Evolutionary conservation across 1,284 basidiomycete genomes (phyloP).

Genomic region (Exobasidium rhododendri): DNA sequence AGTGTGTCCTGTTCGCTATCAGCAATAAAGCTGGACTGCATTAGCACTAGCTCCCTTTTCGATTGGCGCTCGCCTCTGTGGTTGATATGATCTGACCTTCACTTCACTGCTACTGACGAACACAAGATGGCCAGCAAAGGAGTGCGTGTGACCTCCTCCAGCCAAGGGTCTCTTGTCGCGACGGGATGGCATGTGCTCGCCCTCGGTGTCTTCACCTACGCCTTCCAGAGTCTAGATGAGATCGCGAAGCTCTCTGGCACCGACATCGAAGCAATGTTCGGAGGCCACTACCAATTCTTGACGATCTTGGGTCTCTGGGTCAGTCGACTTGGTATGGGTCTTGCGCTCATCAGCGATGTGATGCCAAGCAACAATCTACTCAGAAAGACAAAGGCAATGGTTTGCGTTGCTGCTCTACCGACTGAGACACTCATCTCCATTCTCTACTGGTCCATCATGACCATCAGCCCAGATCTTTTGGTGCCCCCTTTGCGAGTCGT

Average conservation of each 20-base stretch:
- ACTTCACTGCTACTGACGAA: no score
- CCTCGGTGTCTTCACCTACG: background rate
- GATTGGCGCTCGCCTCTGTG: no score
- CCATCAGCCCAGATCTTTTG: conserved; percentile 29
- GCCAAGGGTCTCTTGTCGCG: no score
- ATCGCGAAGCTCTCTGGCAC: background rate
- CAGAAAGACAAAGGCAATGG: conserved; percentile 16
- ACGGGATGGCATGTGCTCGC: conserved; percentile 1
- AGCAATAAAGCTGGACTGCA: no score
- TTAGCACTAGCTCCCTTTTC: no score
- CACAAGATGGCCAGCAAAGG: no score
- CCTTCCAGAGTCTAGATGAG: background rate
- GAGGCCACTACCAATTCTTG: conserved; percentile 17
- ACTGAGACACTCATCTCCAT: conserved; percentile 32
- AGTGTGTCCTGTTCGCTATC: no score
- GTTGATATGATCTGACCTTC: no score
- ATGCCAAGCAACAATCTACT: background rate
- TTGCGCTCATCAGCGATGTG: background rate
- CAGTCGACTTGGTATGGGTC: background rate
- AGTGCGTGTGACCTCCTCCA: no score
- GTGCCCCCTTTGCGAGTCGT: conserved; percentile 26
- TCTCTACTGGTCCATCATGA: conserved; percentile 36
- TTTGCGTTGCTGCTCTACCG: conserved; percentile 25
- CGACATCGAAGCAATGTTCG: conserved; percentile 9
- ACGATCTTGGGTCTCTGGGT: conserved; percentile 13